Base-by-base conservation (phyloP, 441 rosid genomes). In the Adansonia grandidieri region DNA sequence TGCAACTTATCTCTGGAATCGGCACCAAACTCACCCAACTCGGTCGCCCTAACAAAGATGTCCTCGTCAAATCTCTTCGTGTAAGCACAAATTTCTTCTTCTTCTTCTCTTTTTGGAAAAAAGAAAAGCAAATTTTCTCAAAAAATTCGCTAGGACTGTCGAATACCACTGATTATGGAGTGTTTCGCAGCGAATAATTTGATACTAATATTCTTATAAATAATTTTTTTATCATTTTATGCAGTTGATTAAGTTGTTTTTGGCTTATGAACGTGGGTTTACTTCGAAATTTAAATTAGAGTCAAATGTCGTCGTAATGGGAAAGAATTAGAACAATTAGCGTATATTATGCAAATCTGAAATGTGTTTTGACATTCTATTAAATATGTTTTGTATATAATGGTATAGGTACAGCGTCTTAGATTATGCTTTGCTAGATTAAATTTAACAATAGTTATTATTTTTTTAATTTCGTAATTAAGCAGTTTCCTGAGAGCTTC, bases 31-130 rank as follows among this genome's bases (percentile, higher is more conserved):
- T 96, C 86, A 77, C 82, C 67, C 84, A 89, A 45, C 82, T 78
- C 79, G 45, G 89, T 79, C 96, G 96, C 67, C 91, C 88, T 42
- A 91, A 75, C 84, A 92, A 96, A 84, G 91, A 92, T 71, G 79
- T 83, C 60, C 90, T 96, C n/a, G 87, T 94, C 81, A 92, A 91
- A 66, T 87, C 86, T 14, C 91, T 96, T 69, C 89, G 93, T 58
- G 98, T 96, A 85, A 76, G 86, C 76, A 51, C 15, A 57, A 66
- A 9, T 15, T 76, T 78, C 73, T 72, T 71, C 32, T 61, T 40
- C 32, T 61, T 40, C 19, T 48, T 15, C 9, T 28, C 20, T 42
- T 7, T 53, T 17, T 32, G 14, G 54, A 11, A 37, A 53, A 9
- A 56, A 10, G 17, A 20, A 69, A 48, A 48, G 40, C 14, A 24